Conservation (phyloP, 2,329 filamentous ascomycete species). For the Monosporascus ibericus region DNA sequence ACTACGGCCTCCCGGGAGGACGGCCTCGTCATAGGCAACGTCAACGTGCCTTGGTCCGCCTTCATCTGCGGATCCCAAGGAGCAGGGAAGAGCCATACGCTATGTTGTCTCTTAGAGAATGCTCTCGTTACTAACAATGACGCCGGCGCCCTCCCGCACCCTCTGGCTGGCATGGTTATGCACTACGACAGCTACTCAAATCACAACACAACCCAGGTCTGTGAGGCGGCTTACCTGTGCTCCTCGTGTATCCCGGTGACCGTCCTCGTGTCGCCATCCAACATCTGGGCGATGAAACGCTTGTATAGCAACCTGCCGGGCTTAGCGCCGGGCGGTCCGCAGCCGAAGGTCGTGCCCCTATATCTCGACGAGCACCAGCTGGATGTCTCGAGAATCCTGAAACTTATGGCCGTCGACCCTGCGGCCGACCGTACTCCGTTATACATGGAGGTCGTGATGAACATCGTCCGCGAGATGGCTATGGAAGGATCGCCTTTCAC, state of each 20-base stretch:
- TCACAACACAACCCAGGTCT: conserved; percentile 19
- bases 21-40: conserved; percentile 36
- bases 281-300: conserved; percentile 32
- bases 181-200: conserved; percentile 42
- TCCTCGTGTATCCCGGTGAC: conserved; percentile 38
- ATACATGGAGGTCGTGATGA: conserved; percentile 35
- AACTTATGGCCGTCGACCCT: conserved; percentile 43
- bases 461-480: conserved; percentile 44
- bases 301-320: conserved; percentile 34
- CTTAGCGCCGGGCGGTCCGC: conserved; percentile 5
- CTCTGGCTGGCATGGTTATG: conserved; percentile 45
- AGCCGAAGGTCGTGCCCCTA: conserved; percentile 36
- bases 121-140: conserved; percentile 23
- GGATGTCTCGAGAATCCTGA: conserved; percentile 42
- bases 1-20: conserved; percentile 4
- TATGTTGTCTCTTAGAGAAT: conserved; percentile 44
- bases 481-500: conserved; percentile 30
- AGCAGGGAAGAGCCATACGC: conserved; percentile 51
- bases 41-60: conserved; percentile 46
- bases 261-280: conserved; percentile 42
- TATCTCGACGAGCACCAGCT: conserved; percentile 39
- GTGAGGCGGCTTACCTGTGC: conserved; percentile 49
- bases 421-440: conserved; percentile 32
- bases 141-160: conserved; percentile 34
- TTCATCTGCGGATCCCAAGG: conserved; percentile 59